phyloP scores from a whole-genome alignment of 805 yeast genomes.

The Pichia nanzhaoensis region DNA sequence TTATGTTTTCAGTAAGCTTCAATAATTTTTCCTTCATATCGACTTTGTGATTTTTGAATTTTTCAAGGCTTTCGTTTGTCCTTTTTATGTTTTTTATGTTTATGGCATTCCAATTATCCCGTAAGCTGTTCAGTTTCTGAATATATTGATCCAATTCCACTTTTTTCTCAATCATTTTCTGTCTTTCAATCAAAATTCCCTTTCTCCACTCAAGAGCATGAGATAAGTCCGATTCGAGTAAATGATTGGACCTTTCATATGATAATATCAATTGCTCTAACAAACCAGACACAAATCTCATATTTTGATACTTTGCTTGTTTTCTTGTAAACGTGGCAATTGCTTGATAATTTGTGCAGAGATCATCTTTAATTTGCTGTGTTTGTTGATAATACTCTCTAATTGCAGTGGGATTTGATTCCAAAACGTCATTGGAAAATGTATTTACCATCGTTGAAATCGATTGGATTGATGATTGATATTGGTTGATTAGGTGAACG shows the following conservation, averaged over 20 bases:
- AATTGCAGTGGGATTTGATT: conserved; percentile 28
- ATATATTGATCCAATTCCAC: conserved; percentile 16
- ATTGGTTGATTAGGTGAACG: conserved; percentile 26
- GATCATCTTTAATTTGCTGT: conserved; percentile 20
- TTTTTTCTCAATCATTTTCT: conserved; percentile 19
- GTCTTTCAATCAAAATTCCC: conserved; percentile 20
- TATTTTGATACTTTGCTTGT: conserved; percentile 26
- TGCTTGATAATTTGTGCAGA: conserved; percentile 27
- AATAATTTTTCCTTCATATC: conserved; percentile 3
- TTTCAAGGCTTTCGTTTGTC: conserved; percentile 1
- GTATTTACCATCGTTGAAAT: conserved; percentile 23
- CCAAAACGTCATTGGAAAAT: conserved; percentile 25
- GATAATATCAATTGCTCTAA: conserved; percentile 25
- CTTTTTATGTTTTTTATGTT: conserved; percentile 9
- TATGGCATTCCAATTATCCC: conserved; percentile 10
- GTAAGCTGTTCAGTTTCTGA: conserved; percentile 10
- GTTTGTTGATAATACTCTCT: conserved; percentile 27
- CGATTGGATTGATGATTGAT: conserved; percentile 22
- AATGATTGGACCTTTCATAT: conserved; percentile 20
- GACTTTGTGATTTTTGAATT: background rate
- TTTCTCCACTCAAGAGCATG: conserved; percentile 23
- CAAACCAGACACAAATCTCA: conserved; percentile 23
- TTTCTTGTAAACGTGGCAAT: conserved; percentile 27
- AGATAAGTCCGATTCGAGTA: conserved; percentile 18
- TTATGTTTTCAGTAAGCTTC: background rate